Evolutionary conservation across 1,284 basidiomycete genomes (phyloP), one percentile per base, ranked within the genome.

Genomic region (Ceratobasidium sp.): DNA sequence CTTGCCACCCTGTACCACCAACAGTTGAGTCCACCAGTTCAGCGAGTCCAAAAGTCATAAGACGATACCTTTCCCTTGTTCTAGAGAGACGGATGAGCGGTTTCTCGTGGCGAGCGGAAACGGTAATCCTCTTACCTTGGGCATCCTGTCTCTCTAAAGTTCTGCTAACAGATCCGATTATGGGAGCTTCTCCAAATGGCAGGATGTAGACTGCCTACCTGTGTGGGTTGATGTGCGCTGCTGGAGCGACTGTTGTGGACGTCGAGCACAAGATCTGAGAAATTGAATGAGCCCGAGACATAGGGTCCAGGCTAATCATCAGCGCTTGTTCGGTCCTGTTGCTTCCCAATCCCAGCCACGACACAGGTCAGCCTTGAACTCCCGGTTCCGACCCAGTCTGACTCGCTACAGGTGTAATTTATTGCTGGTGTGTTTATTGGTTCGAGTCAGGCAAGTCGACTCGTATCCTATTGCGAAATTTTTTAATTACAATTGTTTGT

Each of bases 1-100:
- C 87, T 99, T 99, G 76, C 97, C 97, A 81, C 97, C 97, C 94
- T 99, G 77, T 8, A 5, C 21, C 32, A 57, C 62, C 52, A 60
- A 10, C 36, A 36, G 10, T 26, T 43, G n/a, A 41, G 23, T 18
- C 8, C 5, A 76, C 57, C 36, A 32, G 2, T 23, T n/a, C 61
- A 8, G 48, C 28, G 21, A 36, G 23, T 28, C 50, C 26, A 28
- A 3, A 9, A 41, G 23, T 58, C 48, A 10, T n/a, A 45, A 10
- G 43, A 45, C 59, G 12, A 45, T 45, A 91, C 90, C 87, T 92
- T 92, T 87, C 90, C 91, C 82, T 92, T 92, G 79, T 92, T 92
- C 91, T 92, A 78, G 71, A 71, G 12, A 43, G 74, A 41, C 57
- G 64, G n/a, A 21, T 72, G n/a, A 64, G 34, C 23, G 48, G 4